Evolutionary conservation across 2,329 filamentous ascomycete species (phyloP).

Genomic region (Magnaporthales sp.): DNA sequence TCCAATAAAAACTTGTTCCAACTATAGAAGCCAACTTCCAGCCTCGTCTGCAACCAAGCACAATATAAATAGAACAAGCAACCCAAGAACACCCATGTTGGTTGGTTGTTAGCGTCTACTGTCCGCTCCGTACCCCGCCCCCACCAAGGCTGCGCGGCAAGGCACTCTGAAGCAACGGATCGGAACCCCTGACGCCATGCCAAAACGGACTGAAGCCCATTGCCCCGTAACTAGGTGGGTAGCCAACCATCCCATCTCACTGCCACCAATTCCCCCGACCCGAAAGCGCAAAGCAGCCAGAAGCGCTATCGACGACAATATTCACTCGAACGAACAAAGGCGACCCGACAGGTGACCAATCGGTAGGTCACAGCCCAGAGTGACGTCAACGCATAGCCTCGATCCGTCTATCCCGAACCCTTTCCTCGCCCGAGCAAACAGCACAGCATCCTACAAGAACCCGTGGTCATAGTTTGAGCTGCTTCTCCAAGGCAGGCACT

Average conservation of each 20-base stretch:
- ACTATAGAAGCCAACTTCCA: not conserved
- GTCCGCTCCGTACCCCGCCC: not conserved
- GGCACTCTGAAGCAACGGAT: not conserved
- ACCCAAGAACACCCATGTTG: not conserved
- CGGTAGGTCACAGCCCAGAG: not conserved
- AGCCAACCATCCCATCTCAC: not conserved
- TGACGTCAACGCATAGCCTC: not conserved
- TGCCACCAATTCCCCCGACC: not conserved
- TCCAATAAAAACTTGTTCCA: not conserved
- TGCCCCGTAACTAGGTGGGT: not conserved
- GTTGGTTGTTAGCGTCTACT: not conserved
- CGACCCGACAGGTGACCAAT: not conserved
- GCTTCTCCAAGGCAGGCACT: not conserved
- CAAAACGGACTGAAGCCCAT: not conserved
- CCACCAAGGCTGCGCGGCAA: not conserved
- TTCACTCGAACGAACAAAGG: not conserved
- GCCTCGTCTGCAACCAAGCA: not conserved
- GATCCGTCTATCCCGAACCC: not conserved
- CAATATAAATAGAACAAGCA: not conserved
- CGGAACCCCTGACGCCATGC: not conserved
- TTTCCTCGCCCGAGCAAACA: not conserved
- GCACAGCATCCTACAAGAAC: too few relatives aligned
- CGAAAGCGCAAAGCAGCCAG: not conserved
- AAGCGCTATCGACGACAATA: not conserved
- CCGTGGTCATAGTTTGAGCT: not conserved